Percentiles rank a stretch among this genome's conserved stretches.
Evolutionary conservation across 2,329 filamentous ascomycete species (phyloP).

Genomic region (Colletotrichum sp.): DNA sequence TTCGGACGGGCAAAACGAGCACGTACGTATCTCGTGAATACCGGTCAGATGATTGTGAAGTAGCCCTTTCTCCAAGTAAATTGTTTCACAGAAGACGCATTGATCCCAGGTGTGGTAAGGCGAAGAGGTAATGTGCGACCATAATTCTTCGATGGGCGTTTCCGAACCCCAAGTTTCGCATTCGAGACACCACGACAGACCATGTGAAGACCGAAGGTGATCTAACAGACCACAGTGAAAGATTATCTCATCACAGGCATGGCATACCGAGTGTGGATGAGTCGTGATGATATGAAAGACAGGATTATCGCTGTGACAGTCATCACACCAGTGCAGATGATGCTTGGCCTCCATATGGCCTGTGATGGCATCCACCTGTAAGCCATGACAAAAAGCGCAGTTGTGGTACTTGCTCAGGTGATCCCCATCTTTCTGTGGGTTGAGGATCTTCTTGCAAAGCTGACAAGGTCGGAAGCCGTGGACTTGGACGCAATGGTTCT

Average conservation of each 20-base stretch:
- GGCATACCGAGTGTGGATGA: background rate
- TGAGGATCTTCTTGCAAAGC: background rate
- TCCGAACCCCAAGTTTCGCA: background rate
- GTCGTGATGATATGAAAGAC: rapidly evolving
- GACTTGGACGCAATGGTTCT: background rate
- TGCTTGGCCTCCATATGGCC: background rate
- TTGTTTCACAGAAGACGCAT: background rate
- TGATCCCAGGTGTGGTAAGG: background rate
- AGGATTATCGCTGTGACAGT: background rate
- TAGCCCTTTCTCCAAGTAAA: background rate
- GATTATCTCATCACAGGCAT: background rate
- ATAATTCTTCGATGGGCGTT: background rate
- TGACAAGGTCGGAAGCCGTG: background rate
- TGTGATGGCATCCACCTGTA: background rate
- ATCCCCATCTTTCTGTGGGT: rapidly evolving
- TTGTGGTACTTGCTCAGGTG: background rate
- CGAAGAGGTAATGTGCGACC: background rate
- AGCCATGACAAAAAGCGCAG: background rate
- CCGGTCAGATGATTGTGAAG: background rate
- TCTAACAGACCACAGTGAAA: background rate
- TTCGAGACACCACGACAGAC: background rate
- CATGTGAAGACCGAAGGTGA: background rate
- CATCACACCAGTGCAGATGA: background rate
- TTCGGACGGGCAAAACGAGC: background rate
- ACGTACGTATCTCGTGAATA: background rate